Conservation (phyloP, 2,329 filamentous ascomycete species). For the Parastagonospora nodorum region DNA sequence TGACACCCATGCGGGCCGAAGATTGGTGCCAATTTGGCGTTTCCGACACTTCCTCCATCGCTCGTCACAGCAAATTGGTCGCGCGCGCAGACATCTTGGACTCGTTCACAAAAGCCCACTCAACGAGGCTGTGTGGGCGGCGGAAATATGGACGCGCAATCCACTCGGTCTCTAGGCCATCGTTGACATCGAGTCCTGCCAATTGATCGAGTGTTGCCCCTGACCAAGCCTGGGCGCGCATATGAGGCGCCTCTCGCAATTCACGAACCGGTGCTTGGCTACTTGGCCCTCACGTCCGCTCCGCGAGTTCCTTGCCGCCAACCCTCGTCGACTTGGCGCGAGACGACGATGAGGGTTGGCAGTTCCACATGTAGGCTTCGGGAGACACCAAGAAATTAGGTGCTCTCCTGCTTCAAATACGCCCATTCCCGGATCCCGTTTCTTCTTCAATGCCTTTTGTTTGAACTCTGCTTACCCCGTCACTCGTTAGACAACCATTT, state of each 20-base stretch:
- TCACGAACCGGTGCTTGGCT: conserved; percentile 28
- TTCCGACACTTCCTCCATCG: conserved; percentile 1
- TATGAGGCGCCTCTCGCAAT: conserved; percentile 30
- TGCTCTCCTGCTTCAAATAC: conserved; percentile 39
- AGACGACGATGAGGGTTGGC: conserved; percentile 40
- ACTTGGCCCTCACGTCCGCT: conserved; percentile 36
- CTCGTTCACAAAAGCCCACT: conserved; percentile 5
- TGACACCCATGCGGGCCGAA: background rate
- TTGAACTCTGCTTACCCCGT: conserved; percentile 37
- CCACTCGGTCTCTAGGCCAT: conserved; percentile 19
- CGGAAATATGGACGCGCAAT: conserved; percentile 28
- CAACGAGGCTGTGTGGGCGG: conserved; percentile 33
- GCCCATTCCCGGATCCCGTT: conserved; percentile 22
- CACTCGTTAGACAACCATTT: conserved; percentile 42
- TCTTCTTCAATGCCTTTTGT: conserved; percentile 29
- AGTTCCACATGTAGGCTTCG: conserved; percentile 41
- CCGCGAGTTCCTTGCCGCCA: conserved; percentile 35
- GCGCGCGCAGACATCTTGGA: conserved; percentile 1
- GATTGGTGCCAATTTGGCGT: background rate
- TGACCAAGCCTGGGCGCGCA: conserved; percentile 42
- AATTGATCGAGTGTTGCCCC: conserved; percentile 29
- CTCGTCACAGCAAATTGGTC: conserved; percentile 7
- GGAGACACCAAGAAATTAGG: conserved; percentile 33
- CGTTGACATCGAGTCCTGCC: conserved; percentile 14
- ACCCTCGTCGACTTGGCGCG: conserved; percentile 38